Conservation (phyloP, 345 rosid species). For the Crucihimalaya himalaica region DNA sequence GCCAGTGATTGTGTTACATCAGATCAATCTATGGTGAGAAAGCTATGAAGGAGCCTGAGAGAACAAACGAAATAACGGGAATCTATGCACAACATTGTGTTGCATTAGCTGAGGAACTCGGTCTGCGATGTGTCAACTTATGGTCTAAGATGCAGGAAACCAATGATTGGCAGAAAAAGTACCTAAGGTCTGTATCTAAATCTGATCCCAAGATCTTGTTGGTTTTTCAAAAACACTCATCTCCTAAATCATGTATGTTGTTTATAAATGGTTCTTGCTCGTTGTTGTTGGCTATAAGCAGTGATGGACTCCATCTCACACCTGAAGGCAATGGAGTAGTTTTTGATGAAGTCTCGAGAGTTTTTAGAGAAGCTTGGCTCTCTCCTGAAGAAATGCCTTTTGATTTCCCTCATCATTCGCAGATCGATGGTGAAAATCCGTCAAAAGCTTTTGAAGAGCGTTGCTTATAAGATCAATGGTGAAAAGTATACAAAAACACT, state of each 20-base stretch:
- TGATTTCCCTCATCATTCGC: slow-evolving; percentile 81
- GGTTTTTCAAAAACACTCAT: slow-evolving; percentile 1
- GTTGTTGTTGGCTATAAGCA: slow-evolving; percentile 41
- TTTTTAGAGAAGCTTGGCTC: slow-evolving; percentile 70
- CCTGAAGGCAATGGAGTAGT: slow-evolving; percentile 77
- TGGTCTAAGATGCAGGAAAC: slow-evolving; percentile 94
- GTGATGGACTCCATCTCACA: slow-evolving; percentile 88
- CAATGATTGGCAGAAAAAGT: slow-evolving; percentile 75
- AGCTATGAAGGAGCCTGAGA: slow-evolving; percentile 68
- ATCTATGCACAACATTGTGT: slow-evolving; percentile 67
- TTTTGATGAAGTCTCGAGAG: slow-evolving; percentile 53
- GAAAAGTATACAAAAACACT: too few relatives aligned
- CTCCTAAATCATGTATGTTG: not conserved
- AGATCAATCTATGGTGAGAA: slow-evolving; percentile 73
- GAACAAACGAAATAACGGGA: slow-evolving; percentile 82
- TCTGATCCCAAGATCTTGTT: not conserved
- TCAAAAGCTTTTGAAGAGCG: slow-evolving; percentile 62
- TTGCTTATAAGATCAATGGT: too few relatives aligned
- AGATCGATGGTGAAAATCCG: slow-evolving; percentile 64
- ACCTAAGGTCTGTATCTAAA: slow-evolving; percentile 60
- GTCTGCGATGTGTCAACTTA: slow-evolving; percentile 54
- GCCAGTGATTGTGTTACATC: slow-evolving; percentile 18
- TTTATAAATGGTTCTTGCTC: slow-evolving; percentile 24
- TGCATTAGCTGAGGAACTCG: slow-evolving; percentile 66
- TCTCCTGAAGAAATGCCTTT: slow-evolving; percentile 68